phyloP scores from a whole-genome alignment of 1,139 yeast genomes.

The Taphrina wiesneri region DNA sequence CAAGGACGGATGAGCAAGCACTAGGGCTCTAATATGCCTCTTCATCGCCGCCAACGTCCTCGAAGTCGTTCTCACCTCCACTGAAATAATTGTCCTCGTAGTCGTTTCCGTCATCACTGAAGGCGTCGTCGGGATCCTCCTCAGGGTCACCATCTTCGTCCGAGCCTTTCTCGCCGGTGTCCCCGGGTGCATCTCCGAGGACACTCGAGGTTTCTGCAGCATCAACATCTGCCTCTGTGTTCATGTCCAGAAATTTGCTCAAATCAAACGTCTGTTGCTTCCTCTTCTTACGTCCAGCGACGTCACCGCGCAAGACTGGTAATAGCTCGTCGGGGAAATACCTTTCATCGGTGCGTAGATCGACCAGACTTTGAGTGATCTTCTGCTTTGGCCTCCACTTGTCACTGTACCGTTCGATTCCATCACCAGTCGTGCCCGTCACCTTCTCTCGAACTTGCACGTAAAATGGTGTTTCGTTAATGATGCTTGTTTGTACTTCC shows the following conservation, averaged over 20 bases:
- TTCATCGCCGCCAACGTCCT: slow-evolving; percentile 24
- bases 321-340: slow-evolving; percentile 29
- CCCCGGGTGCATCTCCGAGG: slow-evolving; percentile 14
- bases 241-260: slow-evolving; percentile 23
- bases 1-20: no score
- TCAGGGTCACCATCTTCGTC: slow-evolving; percentile 18
- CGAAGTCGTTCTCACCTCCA: slow-evolving; percentile 29
- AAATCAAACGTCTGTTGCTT: slow-evolving; percentile 29
- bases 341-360: slow-evolving; percentile 13
- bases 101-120: slow-evolving; percentile 32
- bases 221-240: slow-evolving; percentile 17
- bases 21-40: slow-evolving; percentile 15
- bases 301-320: slow-evolving; percentile 15
- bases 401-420: slow-evolving; percentile 27
- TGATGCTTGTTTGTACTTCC: slow-evolving; percentile 20
- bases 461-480: slow-evolving; percentile 20
- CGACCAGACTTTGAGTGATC: slow-evolving; percentile 18
- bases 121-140: slow-evolving; percentile 30
- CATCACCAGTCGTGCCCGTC: slow-evolving; percentile 22
- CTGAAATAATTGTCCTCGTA: slow-evolving; percentile 30
- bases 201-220: slow-evolving; percentile 9
- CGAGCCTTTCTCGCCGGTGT: slow-evolving; percentile 5
- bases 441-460: slow-evolving; percentile 9
- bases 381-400: slow-evolving; percentile 20
- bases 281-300: slow-evolving; percentile 21